These are phyloP conservation scores for Colletotrichum caudatum DNA, from an alignment of 2,329 filamentous ascomycete genomes.

Conservation along the genomic window DNA sequence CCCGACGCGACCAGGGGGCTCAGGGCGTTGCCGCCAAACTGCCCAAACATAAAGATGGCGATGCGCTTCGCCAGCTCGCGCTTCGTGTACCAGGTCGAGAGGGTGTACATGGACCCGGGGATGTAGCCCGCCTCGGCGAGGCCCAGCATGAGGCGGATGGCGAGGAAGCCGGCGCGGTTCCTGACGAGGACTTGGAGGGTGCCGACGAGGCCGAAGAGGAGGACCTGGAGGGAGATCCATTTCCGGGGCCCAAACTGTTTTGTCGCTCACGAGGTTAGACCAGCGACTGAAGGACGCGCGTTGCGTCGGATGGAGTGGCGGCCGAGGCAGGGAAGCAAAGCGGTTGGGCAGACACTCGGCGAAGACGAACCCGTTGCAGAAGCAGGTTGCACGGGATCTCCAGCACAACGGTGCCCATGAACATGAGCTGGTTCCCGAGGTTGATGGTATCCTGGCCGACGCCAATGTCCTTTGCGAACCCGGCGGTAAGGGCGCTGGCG, in stretches of 20 bases:
- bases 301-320: background rate
- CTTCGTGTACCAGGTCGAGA: conserved; percentile 64
- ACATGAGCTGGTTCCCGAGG: conserved; percentile 66
- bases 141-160: conserved; percentile 58
- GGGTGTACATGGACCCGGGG: conserved; percentile 62
- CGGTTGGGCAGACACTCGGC: background rate
- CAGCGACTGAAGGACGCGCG: no score
- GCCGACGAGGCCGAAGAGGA: conserved; percentile 61
- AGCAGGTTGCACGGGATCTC: conserved; percentile 66
- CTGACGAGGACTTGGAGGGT: conserved; percentile 58
- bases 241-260: conserved; percentile 57
- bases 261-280: background rate
- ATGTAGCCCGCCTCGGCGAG: conserved; percentile 65
- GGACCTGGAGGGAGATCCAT: conserved; percentile 63
- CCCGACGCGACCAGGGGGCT: conserved; percentile 62
- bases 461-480: conserved; percentile 57
- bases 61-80: conserved; percentile 60
- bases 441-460: conserved; percentile 62
- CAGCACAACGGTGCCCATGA: conserved; percentile 61
- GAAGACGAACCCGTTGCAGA: conserved; percentile 48
- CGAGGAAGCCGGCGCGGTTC: conserved; percentile 58
- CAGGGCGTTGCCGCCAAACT: conserved; percentile 64
- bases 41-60: conserved; percentile 65
- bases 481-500: conserved; percentile 62
- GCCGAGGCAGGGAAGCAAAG: no score